These are phyloP conservation scores for Aspergillus japonicus DNA, from an alignment of 2,329 filamentous ascomycete species.

Conservation along the genomic window DNA sequence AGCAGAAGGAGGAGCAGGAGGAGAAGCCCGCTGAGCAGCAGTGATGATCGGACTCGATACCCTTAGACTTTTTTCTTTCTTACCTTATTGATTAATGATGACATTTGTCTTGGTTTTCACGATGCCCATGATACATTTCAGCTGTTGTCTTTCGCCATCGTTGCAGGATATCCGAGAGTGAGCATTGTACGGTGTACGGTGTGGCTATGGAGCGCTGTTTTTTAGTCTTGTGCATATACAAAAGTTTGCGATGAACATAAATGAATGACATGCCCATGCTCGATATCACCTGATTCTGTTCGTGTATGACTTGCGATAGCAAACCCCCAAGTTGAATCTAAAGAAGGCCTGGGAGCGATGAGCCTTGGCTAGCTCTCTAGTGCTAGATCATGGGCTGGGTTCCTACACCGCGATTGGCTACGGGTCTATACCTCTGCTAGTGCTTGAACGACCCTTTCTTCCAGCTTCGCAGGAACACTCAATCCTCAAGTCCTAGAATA, in stretches of 20 bases:
- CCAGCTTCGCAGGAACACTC: no score
- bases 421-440: no score
- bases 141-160: constrained; percentile 4
- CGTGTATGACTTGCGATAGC: no score
- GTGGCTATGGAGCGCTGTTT: constrained; percentile 1
- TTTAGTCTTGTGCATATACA: not conserved
- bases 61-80: constrained; percentile 11
- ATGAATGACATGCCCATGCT: not conserved
- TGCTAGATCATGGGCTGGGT: no score
- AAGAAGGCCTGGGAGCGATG: no score
- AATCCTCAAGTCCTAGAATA: no score
- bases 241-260: not conserved
- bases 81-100: constrained; percentile 15
- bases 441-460: no score
- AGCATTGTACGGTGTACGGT: constrained; percentile 8
- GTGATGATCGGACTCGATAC: constrained; percentile 25
- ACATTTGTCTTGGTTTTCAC: constrained; percentile 19
- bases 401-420: no score
- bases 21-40: constrained; percentile 24
- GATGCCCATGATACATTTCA: constrained; percentile 23
- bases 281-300: no score
- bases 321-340: no score
- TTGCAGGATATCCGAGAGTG: constrained; percentile 23
- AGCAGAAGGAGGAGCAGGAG: constrained; percentile 16
- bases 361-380: no score